Evolutionary conservation across 345 rosid genomes (phyloP).

Genomic region (Clausena lansium): DNA sequence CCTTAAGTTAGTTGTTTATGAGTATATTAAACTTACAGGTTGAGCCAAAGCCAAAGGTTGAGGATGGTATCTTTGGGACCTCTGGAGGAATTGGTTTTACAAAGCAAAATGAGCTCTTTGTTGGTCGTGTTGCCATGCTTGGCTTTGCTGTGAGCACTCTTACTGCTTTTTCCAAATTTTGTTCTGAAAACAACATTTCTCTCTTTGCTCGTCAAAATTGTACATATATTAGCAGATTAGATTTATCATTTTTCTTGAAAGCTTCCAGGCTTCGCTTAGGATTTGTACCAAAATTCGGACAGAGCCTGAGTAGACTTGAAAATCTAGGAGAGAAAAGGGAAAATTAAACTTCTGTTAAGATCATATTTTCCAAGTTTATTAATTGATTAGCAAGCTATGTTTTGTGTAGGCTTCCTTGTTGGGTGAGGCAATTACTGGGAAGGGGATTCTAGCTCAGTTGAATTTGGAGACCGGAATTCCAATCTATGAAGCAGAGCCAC

Average conservation of each 20-base stretch:
- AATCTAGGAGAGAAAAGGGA: no score
- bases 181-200: background rate
- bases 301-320: no score
- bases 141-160: constrained; percentile 81
- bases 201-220: background rate
- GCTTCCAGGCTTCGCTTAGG: background rate
- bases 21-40: constrained; percentile 21
- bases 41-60: constrained; percentile 48
- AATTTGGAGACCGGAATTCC: constrained; percentile 94
- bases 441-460: constrained; percentile 83
- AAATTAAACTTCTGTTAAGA: no score
- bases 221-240: background rate
- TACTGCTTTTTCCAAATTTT: background rate
- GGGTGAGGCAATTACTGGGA: constrained; percentile 90
- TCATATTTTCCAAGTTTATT: no score
- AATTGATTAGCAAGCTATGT: background rate
- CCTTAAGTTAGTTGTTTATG: background rate
- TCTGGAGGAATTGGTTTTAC: constrained; percentile 98
- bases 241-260: background rate
- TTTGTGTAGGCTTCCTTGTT: constrained; percentile 71
- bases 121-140: constrained; percentile 98
- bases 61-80: constrained; percentile 91
- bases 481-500: constrained; percentile 94
- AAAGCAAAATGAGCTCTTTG: constrained; percentile 89
- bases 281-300: no score